Base-by-base conservation (phyloP, 139 green algal genomes). In the Eudorina sp. region DNA sequence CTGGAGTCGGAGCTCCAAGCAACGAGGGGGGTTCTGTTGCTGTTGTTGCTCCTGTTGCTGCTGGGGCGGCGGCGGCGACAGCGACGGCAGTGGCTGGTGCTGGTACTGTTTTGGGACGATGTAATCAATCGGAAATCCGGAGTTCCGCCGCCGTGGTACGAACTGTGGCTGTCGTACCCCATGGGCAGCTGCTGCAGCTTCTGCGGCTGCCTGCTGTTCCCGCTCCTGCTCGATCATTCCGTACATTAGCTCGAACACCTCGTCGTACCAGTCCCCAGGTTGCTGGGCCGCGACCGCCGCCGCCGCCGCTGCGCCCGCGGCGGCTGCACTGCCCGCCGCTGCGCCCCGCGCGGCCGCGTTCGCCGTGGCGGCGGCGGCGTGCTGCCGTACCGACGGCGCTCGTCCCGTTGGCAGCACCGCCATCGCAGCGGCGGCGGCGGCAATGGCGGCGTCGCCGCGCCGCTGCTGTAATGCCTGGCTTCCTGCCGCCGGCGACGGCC, bases 211-310 rank as follows among this genome's bases (percentile, higher is more conserved):
- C 62, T 72, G 68, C 70, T 38, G 70, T 51, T 83, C 75, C 48
- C 75, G 46, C 75, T 83, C 75, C 51, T 45, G 16, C 31, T 83
- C 73, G 29, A 81, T 81, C 46, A 41, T 27, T 1, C 73, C 75
- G 46, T 83, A 83, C 75, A 83, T 83, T 5, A 68, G n/a, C 21
- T 69, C 75, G 31, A 70, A 83, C 46, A 69, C n/a, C 75, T 68
- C 75, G 51, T 83, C 75, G 75, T 83, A 83, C 75, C 48, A 69
- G 19, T 83, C 75, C 19, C 48, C 31, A 48, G 73, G 29, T 45
- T 62, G 73, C 45, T 43, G 31, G 6, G 75, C 75, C n/a, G 36
- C 34, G 14, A 46, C 46, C 1, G 75, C 75, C 11, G 69, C 69
- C 36, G 38, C 69, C 11, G 31, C 41, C 40, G 70, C 70, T 13